Evolutionary conservation across 169 alveolate species (phyloP).

Genomic region (Cryptosporidium ubiquitum): DNA sequence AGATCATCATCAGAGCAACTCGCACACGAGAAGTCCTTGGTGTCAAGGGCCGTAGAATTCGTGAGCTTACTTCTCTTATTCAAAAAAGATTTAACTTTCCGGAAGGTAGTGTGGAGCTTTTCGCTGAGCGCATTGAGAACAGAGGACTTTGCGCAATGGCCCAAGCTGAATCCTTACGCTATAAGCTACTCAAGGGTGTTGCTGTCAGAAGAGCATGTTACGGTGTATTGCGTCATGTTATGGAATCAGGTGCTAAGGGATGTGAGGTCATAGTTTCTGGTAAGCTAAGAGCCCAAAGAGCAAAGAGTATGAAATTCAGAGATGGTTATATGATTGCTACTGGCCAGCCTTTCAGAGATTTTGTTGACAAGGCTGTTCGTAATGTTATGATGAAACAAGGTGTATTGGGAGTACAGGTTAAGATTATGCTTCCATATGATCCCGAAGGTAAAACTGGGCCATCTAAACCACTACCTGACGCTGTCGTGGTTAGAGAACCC

Average conservation of each 20-base stretch:
- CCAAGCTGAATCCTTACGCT: slow-evolving; percentile 98
- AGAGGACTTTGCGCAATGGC: slow-evolving; percentile 99
- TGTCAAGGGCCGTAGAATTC: slow-evolving; percentile 95
- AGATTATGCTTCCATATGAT: slow-evolving; percentile 97
- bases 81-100: slow-evolving; percentile 98
- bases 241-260: slow-evolving; percentile 98
- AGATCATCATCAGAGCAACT: slow-evolving; percentile 97
- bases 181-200: slow-evolving; percentile 96
- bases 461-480: slow-evolving; percentile 95
- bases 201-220: slow-evolving; percentile 99
- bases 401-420: slow-evolving; percentile 91
- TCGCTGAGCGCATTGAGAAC: slow-evolving; percentile 95
- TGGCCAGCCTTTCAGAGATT: slow-evolving; percentile 97
- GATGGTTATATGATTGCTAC: slow-evolving; percentile 98
- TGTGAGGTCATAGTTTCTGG: slow-evolving; percentile 99
- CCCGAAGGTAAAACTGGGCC: slow-evolving; percentile 97
- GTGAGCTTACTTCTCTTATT: slow-evolving; percentile 97
- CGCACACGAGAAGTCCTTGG: slow-evolving; percentile 97
- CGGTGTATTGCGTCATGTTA: slow-evolving; percentile 95
- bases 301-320: slow-evolving; percentile 99
- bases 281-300: slow-evolving; percentile 99
- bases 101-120: slow-evolving; percentile 95
- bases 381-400: slow-evolving; percentile 99
- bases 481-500: slow-evolving; percentile 96
- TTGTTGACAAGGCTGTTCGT: slow-evolving; percentile 97